Conservation (phyloP, 208 protist species). For the Wallacemonas sp. region DNA sequence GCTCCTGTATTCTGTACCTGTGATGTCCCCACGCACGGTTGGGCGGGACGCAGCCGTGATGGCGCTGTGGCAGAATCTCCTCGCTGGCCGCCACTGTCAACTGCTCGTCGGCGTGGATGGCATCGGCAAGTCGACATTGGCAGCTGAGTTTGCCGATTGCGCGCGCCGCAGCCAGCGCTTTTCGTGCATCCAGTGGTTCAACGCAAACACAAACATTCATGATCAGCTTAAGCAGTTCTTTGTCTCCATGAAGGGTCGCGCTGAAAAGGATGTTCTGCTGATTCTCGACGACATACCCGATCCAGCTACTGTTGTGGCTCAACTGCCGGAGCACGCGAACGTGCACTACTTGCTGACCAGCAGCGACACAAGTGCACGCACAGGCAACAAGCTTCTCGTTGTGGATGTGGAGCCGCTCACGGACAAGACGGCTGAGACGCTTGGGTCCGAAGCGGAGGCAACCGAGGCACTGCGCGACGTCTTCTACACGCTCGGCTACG, state of each 20-base stretch:
- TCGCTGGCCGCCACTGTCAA: constrained; percentile 66
- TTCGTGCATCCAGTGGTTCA: constrained; percentile 89
- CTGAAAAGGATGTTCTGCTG: constrained; percentile 78
- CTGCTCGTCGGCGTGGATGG: constrained; percentile 75
- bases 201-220: constrained; percentile 31
- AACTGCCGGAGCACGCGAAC: constrained; percentile 60
- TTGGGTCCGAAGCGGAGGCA: constrained; percentile 38
- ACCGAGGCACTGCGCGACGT: constrained; percentile 25
- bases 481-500: constrained; percentile 52
- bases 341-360: constrained; percentile 78
- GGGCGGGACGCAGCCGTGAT: constrained; percentile 72
- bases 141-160: constrained; percentile 80
- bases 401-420: constrained; percentile 38
- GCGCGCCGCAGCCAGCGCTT: constrained; percentile 73
- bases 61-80: constrained; percentile 83
- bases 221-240: constrained; percentile 66
- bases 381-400: constrained; percentile 32
- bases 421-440: constrained; percentile 30
- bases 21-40: constrained; percentile 43
- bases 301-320: constrained; percentile 23
- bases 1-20: constrained; percentile 76
- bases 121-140: constrained; percentile 87
- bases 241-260: constrained; percentile 70
- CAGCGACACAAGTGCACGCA: constrained; percentile 23
- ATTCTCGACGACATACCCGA: constrained; percentile 76